Evolutionary conservation across 345 rosid species (phyloP).

Genomic region (Lenwebbia sp.): DNA sequence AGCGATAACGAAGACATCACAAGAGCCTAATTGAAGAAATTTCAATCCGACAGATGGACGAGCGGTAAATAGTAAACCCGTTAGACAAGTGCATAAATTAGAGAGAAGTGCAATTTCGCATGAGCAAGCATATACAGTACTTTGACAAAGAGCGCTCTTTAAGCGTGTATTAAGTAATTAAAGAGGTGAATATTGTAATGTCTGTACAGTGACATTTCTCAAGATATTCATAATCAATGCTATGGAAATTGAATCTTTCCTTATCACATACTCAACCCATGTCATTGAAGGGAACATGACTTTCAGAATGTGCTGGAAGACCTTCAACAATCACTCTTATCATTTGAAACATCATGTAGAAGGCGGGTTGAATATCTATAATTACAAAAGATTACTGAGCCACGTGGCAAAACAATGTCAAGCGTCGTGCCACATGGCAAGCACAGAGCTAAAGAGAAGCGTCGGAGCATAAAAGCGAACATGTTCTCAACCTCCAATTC

Average conservation of each 20-base stretch:
- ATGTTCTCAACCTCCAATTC: background rate
- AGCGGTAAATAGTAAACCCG: background rate
- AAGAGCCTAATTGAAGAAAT: background rate
- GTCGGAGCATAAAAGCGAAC: background rate
- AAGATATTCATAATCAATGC: background rate
- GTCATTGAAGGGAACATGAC: background rate
- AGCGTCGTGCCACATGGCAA: background rate
- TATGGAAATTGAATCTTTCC: background rate
- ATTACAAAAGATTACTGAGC: background rate
- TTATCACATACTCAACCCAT: background rate
- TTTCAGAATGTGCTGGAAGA: rapidly evolving
- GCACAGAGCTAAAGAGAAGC: background rate
- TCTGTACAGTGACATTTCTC: background rate
- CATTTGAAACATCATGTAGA: background rate
- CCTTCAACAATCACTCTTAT: background rate
- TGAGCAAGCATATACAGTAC: background rate
- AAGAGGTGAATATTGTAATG: background rate
- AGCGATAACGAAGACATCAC: background rate
- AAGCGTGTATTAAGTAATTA: background rate
- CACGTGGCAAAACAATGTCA: background rate
- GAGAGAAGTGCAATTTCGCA: background rate
- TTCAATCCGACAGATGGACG: background rate
- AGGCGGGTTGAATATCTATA: background rate
- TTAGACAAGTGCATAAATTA: background rate
- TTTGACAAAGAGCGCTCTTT: background rate